These are phyloP conservation scores for Volutella citrinella DNA, from an alignment of 2,329 filamentous ascomycete species.

Conservation along the genomic window DNA sequence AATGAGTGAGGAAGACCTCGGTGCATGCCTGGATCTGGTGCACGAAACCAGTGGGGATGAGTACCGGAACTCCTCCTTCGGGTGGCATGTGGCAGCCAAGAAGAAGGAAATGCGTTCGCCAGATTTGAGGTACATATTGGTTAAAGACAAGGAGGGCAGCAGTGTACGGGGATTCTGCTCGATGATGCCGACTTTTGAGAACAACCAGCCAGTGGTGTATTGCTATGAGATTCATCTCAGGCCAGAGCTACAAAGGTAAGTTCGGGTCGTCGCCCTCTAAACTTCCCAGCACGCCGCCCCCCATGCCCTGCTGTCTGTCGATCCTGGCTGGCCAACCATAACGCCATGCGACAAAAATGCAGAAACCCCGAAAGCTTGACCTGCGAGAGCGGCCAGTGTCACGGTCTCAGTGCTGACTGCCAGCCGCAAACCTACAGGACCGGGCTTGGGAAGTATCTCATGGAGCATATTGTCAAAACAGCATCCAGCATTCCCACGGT, in stretches of 20 bases:
- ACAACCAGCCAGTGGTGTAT: conserved; percentile 65
- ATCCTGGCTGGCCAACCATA: too few species aligned
- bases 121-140: conserved; percentile 67
- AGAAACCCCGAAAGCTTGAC: too few species aligned
- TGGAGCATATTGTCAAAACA: conserved; percentile 52
- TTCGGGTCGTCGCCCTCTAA: too few species aligned
- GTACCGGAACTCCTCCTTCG: conserved; percentile 59
- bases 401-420: too few species aligned
- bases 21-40: conserved; percentile 55
- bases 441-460: conserved; percentile 60
- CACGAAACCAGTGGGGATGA: conserved; percentile 60
- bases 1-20: conserved; percentile 44
- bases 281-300: too few species aligned
- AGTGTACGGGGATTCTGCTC: conserved; percentile 56
- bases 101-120: conserved; percentile 63
- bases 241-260: conserved; percentile 51
- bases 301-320: too few species aligned
- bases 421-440: conserved; percentile 38
- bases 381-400: too few species aligned
- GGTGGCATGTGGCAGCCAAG: conserved; percentile 64
- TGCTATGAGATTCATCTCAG: conserved; percentile 76
- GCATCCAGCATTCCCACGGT: conserved; percentile 53
- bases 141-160: conserved; percentile 34
- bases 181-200: conserved; percentile 71
- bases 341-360: too few species aligned